Conservation (phyloP, 306 rosid genomes). For the Crotalaria pallida region DNA sequence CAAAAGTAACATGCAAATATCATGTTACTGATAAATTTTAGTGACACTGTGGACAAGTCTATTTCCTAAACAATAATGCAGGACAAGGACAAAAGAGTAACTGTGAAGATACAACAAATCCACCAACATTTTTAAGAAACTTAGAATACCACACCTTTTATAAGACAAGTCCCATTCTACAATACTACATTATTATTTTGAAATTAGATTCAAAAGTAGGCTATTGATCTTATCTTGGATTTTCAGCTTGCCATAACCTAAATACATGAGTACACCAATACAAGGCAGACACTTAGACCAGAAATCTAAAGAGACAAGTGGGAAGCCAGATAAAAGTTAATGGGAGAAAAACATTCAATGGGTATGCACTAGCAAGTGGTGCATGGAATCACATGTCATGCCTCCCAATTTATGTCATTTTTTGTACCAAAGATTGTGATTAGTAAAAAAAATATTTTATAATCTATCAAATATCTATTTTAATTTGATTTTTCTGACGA, state of each 20-base stretch:
- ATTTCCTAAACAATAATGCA: slow-evolving; percentile 19
- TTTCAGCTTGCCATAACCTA: slow-evolving; percentile 25
- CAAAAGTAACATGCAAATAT: background rate
- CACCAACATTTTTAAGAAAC: slow-evolving; percentile 28
- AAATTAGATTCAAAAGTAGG: slow-evolving; percentile 33
- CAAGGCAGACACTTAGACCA: slow-evolving; percentile 30
- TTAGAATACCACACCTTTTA: slow-evolving; percentile 46
- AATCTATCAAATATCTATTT: too few species aligned
- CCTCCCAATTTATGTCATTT: too few species aligned
- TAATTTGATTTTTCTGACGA: too few species aligned
- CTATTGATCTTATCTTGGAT: slow-evolving; percentile 37
- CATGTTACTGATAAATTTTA: slow-evolving; percentile 3
- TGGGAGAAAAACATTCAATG: slow-evolving; percentile 20
- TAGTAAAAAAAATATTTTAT: too few species aligned
- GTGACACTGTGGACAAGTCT: slow-evolving; percentile 21
- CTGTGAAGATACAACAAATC: slow-evolving; percentile 33
- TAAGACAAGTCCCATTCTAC: slow-evolving; percentile 45
- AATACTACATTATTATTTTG: slow-evolving; percentile 25
- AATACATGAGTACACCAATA: slow-evolving; percentile 29
- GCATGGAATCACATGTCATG: background rate
- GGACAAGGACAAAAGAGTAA: slow-evolving; percentile 32
- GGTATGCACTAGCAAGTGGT: slow-evolving; percentile 37
- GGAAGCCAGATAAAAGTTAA: slow-evolving; percentile 30
- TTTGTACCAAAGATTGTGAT: too few species aligned
- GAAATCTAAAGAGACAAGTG: slow-evolving; percentile 36